Conservation (phyloP, 73 alveolate genomes). For the Paramecium primaurelia region DNA sequence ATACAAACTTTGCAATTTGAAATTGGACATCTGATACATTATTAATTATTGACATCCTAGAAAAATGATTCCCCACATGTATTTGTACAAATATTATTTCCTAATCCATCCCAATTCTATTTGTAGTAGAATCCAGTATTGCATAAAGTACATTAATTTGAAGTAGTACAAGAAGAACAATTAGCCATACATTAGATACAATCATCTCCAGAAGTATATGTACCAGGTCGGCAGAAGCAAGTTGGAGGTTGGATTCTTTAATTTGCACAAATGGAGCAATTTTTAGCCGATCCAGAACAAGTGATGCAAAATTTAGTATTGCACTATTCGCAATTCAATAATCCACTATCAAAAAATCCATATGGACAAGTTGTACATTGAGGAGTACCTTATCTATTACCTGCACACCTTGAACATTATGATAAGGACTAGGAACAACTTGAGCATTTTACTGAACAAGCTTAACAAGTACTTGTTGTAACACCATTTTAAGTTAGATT, state of each 20-base stretch:
- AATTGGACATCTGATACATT: background rate
- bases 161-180: background rate
- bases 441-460: background rate
- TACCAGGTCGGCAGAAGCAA: background rate
- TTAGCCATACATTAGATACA: background rate
- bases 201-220: background rate
- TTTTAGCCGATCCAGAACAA: background rate
- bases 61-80: background rate
- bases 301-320: background rate
- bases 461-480: background rate
- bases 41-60: background rate
- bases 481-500: background rate
- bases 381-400: background rate
- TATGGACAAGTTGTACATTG: background rate
- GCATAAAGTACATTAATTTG: background rate
- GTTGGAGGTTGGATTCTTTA: conserved; percentile 15
- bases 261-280: background rate
- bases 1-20: background rate
- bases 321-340: background rate
- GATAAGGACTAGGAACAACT: background rate
- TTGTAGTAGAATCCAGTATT: conserved; percentile 3
- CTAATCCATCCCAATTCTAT: background rate
- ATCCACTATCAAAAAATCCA: background rate
- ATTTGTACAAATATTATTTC: background rate
- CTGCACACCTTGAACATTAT: background rate